phyloP scores from a whole-genome alignment of 345 rosid species.

The Syzygium oleosum region DNA sequence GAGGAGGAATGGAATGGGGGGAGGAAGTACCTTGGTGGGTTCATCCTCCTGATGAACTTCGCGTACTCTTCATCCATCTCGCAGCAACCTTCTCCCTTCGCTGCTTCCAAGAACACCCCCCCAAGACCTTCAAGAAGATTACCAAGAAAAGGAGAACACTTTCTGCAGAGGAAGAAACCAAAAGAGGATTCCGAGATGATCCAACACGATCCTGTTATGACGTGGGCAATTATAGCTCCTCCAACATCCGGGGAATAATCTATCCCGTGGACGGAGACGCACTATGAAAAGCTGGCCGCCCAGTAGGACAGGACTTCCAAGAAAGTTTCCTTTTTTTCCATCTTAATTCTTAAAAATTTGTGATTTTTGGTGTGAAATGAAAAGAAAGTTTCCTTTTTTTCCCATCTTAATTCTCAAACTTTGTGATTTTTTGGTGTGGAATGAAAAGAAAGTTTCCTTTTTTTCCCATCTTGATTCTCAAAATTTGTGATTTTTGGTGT shows the following conservation, averaged over 20 bases:
- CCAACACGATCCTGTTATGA: not conserved
- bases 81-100: slow-evolving; percentile 44
- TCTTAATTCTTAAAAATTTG: not conserved
- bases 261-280: not conserved
- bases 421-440: too few relatives aligned
- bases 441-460: too few relatives aligned
- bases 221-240: not conserved
- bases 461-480: too few relatives aligned
- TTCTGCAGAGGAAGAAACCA: not conserved
- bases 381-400: not conserved
- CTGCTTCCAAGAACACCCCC: not conserved
- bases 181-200: not conserved
- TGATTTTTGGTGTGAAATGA: not conserved
- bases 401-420: too few relatives aligned
- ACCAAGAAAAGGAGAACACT: not conserved
- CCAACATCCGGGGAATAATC: not conserved
- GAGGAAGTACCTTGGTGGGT: slow-evolving; percentile 30
- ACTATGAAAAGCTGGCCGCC: not conserved
- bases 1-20: not conserved
- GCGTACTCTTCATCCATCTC: slow-evolving; percentile 42
- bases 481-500: too few relatives aligned
- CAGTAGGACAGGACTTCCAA: not conserved
- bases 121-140: not conserved
- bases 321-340: not conserved
- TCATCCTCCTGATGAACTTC: slow-evolving; percentile 39